Percentiles rank a stretch among this genome's conserved stretches.
phyloP scores from a whole-genome alignment of 371 early-diverging fungal species.

The Apophysomyces ossiformis region DNA sequence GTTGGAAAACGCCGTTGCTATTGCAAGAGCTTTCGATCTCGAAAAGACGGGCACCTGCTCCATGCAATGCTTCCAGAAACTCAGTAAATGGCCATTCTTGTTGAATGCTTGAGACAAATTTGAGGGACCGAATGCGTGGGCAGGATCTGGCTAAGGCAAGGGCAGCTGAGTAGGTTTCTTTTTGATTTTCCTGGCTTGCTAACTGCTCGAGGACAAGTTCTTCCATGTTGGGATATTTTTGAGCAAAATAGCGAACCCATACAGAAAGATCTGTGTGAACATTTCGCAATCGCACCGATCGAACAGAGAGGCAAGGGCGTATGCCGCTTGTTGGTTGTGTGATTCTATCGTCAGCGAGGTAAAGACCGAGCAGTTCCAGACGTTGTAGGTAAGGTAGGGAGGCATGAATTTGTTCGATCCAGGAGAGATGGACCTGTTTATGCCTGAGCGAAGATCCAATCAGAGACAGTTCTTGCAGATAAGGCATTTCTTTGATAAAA shows the following conservation, averaged over 20 bases:
- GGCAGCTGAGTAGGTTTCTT: not conserved
- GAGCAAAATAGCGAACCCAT: not conserved
- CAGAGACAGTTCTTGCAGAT: not conserved
- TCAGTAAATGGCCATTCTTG: not conserved
- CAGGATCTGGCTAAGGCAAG: not conserved
- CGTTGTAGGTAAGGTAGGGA: not conserved
- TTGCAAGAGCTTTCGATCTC: not conserved
- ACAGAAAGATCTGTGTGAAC: not conserved
- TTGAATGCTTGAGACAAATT: not conserved
- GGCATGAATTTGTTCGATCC: not conserved
- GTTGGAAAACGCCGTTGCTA: not conserved
- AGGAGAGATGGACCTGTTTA: not conserved
- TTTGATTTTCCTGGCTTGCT: not conserved
- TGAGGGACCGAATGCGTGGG: not conserved
- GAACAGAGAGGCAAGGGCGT: not conserved
- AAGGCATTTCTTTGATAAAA: not conserved
- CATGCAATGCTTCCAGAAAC: not conserved
- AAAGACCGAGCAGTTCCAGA: constrained; percentile 2
- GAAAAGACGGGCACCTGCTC: not conserved
- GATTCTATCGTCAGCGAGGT: not conserved
- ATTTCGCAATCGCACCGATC: not conserved
- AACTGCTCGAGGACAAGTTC: not conserved
- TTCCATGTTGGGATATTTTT: constrained; percentile 1
- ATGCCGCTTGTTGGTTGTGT: not conserved
- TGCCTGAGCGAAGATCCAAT: not conserved